A percentile compares a stretch with the other conserved stretches of the same genome.
phyloP scores from a whole-genome alignment of 2,329 filamentous ascomycete genomes.

The Aurifilum marmelostoma region DNA sequence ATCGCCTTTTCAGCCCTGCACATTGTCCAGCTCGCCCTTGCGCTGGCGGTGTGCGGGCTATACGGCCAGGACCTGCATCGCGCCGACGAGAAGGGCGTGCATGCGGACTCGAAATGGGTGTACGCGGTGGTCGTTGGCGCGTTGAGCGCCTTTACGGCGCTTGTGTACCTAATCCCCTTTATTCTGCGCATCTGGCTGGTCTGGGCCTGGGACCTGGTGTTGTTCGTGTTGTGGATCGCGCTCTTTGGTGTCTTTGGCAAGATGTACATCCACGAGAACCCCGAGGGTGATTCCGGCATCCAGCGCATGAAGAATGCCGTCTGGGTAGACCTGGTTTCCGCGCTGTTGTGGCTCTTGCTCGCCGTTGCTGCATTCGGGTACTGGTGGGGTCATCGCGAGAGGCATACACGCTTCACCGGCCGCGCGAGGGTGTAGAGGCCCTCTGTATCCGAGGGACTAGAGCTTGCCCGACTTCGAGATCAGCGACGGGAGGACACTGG shows the following conservation, averaged over 20 bases:
- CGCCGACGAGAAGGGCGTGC: slow-evolving; percentile 52
- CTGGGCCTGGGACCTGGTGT: slow-evolving; percentile 70
- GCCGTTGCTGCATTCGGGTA: slow-evolving; percentile 58
- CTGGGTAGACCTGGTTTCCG: slow-evolving; percentile 77
- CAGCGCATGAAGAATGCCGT: slow-evolving; percentile 83
- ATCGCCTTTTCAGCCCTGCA: slow-evolving; percentile 66
- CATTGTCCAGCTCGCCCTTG: slow-evolving; percentile 76
- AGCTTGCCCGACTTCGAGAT: slow-evolving; percentile 18
- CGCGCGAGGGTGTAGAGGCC: slow-evolving; percentile 55
- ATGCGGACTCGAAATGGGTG: slow-evolving; percentile 70
- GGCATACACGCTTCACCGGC: slow-evolving; percentile 60
- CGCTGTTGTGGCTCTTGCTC: slow-evolving; percentile 75
- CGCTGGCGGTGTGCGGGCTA: slow-evolving; percentile 75
- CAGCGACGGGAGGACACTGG: too few relatives aligned
- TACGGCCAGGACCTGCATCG: slow-evolving; percentile 71
- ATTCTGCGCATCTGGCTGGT: slow-evolving; percentile 56
- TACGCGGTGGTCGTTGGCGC: slow-evolving; percentile 74
- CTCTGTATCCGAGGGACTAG: not conserved
- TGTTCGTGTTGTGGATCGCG: slow-evolving; percentile 79
- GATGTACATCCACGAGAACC: slow-evolving; percentile 73
- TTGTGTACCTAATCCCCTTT: slow-evolving; percentile 68
- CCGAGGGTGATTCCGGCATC: slow-evolving; percentile 65
- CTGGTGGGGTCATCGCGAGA: slow-evolving; percentile 61
- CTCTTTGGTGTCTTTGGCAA: slow-evolving; percentile 84
- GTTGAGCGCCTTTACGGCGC: slow-evolving; percentile 65